Conservation (phyloP, 352 stramenopile species). For the Globisporangium cederbergense region DNA sequence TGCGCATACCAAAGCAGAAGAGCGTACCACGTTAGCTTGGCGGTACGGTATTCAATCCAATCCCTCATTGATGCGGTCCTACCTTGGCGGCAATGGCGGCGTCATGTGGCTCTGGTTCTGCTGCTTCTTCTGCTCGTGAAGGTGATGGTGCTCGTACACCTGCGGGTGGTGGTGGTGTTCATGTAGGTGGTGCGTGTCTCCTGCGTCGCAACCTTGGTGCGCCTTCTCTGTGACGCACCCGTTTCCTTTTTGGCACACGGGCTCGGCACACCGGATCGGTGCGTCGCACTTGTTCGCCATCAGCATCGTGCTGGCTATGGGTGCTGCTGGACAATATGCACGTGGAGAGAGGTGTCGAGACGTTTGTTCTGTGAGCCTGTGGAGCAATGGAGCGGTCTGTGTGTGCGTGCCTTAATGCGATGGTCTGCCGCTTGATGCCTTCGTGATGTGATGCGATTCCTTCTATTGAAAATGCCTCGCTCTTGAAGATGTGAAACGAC, state of each 20-base stretch:
- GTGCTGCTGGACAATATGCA: slow-evolving; percentile 3
- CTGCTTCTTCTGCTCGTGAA: background rate
- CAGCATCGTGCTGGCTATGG: background rate
- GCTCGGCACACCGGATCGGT: slow-evolving; percentile 2
- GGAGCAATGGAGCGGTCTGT: background rate
- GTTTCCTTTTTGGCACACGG: slow-evolving; percentile 5
- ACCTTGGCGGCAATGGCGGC: background rate
- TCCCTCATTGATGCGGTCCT: background rate
- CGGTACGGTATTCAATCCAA: background rate
- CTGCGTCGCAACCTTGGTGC: background rate
- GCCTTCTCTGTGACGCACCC: background rate
- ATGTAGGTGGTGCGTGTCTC: background rate
- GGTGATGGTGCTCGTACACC: background rate
- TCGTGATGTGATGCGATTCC: background rate
- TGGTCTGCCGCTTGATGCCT: background rate
- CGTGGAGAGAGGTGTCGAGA: background rate
- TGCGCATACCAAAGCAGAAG: background rate
- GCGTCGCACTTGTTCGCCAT: slow-evolving; percentile 10
- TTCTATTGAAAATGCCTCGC: background rate
- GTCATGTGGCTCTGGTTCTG: slow-evolving; percentile 3
- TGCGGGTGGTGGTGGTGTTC: background rate
- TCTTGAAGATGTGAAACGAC: slow-evolving; percentile 7
- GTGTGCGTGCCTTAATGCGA: background rate
- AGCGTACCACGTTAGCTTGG: background rate
- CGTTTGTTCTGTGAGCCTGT: background rate